Evolutionary conservation across 306 rosid species (phyloP).

Genomic region (Canavalia ensiformis): DNA sequence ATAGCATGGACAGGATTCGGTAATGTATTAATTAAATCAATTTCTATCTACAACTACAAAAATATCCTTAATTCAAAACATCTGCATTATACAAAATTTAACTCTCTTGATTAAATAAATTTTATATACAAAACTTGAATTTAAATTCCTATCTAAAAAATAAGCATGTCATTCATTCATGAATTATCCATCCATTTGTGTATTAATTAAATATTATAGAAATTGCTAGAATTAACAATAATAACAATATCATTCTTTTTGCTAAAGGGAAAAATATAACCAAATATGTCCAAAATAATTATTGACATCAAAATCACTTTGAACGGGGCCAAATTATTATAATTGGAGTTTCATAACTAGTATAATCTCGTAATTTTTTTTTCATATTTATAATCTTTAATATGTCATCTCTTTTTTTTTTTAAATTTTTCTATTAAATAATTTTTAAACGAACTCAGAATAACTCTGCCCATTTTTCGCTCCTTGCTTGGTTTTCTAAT

Average conservation of each 20-base stretch:
- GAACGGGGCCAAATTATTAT: background rate
- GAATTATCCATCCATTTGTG: too few species aligned
- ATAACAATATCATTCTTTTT: background rate
- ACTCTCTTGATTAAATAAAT: too few species aligned
- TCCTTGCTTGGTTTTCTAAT: too few species aligned
- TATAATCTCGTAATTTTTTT: too few species aligned
- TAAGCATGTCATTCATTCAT: too few species aligned
- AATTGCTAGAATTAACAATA: background rate
- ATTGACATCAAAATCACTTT: background rate
- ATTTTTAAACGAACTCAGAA: background rate
- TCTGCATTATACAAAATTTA: too few species aligned
- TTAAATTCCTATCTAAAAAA: too few species aligned
- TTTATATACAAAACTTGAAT: too few species aligned
- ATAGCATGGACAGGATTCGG: background rate
- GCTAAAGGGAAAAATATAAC: background rate
- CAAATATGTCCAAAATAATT: background rate
- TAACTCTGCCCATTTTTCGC: too few species aligned
- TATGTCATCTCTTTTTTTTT: background rate
- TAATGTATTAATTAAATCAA: background rate
- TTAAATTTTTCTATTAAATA: background rate
- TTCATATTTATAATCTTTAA: too few species aligned
- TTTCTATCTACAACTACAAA: too few species aligned
- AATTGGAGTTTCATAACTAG: background rate
- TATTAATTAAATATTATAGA: background rate
- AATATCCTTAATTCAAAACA: too few species aligned